phyloP scores from a whole-genome alignment of 2,329 filamentous ascomycete genomes.

The Fusarium drepaniforme region DNA sequence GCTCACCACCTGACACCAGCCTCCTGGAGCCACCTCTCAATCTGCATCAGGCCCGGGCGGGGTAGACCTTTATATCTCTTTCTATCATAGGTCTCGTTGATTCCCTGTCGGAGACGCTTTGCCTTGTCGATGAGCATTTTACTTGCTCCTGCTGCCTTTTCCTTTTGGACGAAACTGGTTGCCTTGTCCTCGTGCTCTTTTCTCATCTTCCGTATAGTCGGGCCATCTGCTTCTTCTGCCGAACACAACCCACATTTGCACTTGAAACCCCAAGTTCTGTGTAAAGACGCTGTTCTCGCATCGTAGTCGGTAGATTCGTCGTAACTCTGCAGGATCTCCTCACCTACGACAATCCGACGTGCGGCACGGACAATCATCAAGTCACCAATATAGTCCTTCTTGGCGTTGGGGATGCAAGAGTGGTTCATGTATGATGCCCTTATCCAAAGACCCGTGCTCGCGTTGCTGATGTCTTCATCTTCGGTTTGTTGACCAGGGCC shows the following conservation, averaged over 20 bases:
- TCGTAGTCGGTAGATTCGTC: conserved; percentile 45
- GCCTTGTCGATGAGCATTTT: conserved; percentile 38
- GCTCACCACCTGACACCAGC: neutral
- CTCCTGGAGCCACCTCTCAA: conserved; percentile 47
- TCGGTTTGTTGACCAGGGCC: conserved; percentile 45
- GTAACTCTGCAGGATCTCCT: conserved; percentile 52
- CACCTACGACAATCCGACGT: conserved; percentile 45
- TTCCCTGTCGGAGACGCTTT: conserved; percentile 36
- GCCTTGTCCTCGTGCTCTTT: conserved; percentile 35
- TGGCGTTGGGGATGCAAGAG: conserved; percentile 52
- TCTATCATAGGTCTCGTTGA: conserved; percentile 46
- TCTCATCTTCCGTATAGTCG: conserved; percentile 31
- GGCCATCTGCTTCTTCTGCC: conserved; percentile 44
- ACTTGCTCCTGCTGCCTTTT: conserved; percentile 21
- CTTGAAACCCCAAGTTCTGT: conserved; percentile 53
- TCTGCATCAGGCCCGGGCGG: conserved; percentile 27
- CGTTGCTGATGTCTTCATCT: conserved; percentile 45
- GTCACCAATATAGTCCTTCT: conserved; percentile 54
- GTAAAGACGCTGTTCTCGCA: conserved; percentile 29
- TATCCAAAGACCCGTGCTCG: conserved; percentile 55
- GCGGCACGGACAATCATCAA: conserved; percentile 53
- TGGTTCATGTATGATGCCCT: conserved; percentile 57
- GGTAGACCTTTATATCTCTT: conserved; percentile 43
- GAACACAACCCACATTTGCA: conserved; percentile 52
- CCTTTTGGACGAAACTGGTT: conserved; percentile 27